Base-by-base conservation (phyloP, 306 rosid genomes). In the Dicorynia guianensis region DNA sequence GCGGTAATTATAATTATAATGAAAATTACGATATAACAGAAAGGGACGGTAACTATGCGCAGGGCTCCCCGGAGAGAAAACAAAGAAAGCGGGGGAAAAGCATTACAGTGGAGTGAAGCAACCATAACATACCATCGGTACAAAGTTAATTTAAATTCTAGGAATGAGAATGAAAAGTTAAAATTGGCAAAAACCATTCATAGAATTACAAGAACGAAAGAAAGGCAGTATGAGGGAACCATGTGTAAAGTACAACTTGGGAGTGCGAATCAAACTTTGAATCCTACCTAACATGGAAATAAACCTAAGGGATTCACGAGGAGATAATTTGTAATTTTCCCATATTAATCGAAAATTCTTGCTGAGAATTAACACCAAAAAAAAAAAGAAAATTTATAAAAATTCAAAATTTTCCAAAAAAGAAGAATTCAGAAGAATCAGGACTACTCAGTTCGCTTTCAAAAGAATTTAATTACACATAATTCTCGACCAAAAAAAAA, bases 211-310 rank as follows among this genome's bases (percentile, higher is more conserved):
- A 68, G 61, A 17, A 47, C 36, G 15, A 60, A 19, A 63, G 33
- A 25, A 8, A 4, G 15, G 60, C 5, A 44, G n/a, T n/a, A 50
- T 64, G 60, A 70, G n/a, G 62, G 56, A 42, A 30, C 70, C 85
- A 48, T 60, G 70, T 13, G 81, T 73, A 85, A 64, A 68, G 56
- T 7, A 36, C 44, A 69, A 75, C 74, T 68, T 35, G 54, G 43
- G 65, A 67, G 75, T 49, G 49, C n/a, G 44, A 63, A 79, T 53
- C 63, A 64, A 64, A 73, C 69, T 76, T 65, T 67, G 80, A 25
- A 78, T 76, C 75, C 63, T 71, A 83, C 91, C 91, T 74, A 86
- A 65, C 83, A 67, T 56, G 36, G 30, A 79, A 58, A 62, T 38
- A 75, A 25, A 20, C 69, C 79, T 75, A 74, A 63, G 35, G 12